These are phyloP conservation scores for Chionographis japonica DNA, from an alignment of 106 monocot genomes.

Conservation along the genomic window DNA sequence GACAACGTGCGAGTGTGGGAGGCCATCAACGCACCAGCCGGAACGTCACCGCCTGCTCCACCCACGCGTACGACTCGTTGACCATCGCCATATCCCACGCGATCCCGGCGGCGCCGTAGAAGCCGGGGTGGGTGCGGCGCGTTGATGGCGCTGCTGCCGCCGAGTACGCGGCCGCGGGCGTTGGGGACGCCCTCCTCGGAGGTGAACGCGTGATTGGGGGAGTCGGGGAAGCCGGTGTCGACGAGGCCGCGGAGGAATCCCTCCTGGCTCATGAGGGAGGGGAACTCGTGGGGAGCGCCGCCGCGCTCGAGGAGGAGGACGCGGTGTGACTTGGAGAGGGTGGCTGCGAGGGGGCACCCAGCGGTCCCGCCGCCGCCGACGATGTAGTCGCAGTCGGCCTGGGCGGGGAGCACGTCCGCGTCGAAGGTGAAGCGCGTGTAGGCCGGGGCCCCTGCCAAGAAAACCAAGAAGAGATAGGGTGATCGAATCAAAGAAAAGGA, in stretches of 20 bases:
- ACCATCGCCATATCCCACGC: constrained; percentile 35
- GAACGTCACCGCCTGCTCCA: constrained; percentile 44
- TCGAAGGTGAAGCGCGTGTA: constrained; percentile 54
- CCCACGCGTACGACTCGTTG: constrained; percentile 53
- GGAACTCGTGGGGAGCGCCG: constrained; percentile 55
- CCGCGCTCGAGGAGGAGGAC: constrained; percentile 77
- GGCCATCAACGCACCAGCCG: constrained; percentile 41
- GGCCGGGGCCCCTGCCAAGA: background rate
- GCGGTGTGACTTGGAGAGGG: constrained; percentile 38
- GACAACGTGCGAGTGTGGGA: too few relatives aligned
- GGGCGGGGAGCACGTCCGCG: constrained; percentile 42
- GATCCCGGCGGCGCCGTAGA: constrained; percentile 15
- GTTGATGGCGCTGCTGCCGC: constrained; percentile 63
- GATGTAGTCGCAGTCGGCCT: constrained; percentile 69
- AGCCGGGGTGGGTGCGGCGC: constrained; percentile 57
- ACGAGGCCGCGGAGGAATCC: constrained; percentile 57
- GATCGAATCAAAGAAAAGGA: background rate
- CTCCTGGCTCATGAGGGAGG: constrained; percentile 32
- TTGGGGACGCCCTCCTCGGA: constrained; percentile 77
- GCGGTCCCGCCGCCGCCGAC: constrained; percentile 70
- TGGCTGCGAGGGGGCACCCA: constrained; percentile 73
- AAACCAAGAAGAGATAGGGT: background rate
- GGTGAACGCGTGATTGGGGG: constrained; percentile 54
- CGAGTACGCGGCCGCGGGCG: constrained; percentile 68
- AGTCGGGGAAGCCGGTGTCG: constrained; percentile 24